Evolutionary conservation across 164 flowering plant genomes (phyloP).

Genomic region (Annona cherimola): DNA sequence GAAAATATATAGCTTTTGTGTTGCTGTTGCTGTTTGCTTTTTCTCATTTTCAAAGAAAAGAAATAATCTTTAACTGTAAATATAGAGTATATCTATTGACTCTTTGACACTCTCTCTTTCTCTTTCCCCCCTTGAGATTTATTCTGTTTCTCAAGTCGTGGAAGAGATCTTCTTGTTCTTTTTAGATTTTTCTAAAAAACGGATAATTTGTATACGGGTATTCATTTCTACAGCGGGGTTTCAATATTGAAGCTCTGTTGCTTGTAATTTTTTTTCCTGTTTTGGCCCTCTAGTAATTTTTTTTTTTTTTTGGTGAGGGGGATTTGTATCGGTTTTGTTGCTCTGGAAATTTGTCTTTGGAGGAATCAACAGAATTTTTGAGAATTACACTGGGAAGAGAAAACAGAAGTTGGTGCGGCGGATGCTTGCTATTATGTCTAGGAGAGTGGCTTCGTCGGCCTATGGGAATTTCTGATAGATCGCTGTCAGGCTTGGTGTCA

Average conservation of each 20-base stretch:
- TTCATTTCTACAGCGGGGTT: neutral
- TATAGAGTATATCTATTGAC: neutral
- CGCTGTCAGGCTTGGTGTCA: constrained; percentile 38
- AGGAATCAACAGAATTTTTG: neutral
- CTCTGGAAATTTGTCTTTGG: neutral
- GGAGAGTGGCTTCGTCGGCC: neutral
- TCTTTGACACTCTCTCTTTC: neutral
- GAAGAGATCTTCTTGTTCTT: constrained; percentile 2
- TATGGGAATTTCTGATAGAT: constrained; percentile 28
- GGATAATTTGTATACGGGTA: neutral
- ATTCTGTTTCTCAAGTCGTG: constrained; percentile 10
- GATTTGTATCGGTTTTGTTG: neutral
- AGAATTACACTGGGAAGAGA: neutral
- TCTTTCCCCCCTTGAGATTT: constrained; percentile 1
- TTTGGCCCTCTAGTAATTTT: neutral
- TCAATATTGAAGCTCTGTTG: neutral
- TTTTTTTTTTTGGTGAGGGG: neutral
- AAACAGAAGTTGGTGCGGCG: neutral
- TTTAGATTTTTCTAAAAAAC: neutral
- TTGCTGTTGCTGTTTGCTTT: neutral
- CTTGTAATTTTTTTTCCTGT: neutral
- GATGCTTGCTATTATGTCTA: neutral
- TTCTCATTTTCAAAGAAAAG: neutral
- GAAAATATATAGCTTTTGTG: neutral
- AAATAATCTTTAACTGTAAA: constrained; percentile 7